These are phyloP conservation scores for Aspergillus thermomutatus DNA, from an alignment of 2,329 filamentous ascomycete species.

Conservation along the genomic window DNA sequence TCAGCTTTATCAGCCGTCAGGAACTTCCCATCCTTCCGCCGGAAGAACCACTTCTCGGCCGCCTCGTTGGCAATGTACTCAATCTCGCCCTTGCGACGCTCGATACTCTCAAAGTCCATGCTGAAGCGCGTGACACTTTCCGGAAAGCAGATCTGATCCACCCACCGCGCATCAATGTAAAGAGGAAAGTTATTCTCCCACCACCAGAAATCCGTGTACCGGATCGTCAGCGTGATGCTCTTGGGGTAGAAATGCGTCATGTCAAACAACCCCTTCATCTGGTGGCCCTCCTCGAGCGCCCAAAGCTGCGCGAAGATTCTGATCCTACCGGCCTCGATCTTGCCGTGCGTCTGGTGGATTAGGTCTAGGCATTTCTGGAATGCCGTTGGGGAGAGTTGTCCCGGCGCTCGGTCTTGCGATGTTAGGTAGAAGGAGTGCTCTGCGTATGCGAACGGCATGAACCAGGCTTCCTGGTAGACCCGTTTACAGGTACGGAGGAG, in stretches of 20 bases:
- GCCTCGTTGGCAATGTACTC: constrained; percentile 43
- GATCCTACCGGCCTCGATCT: constrained; percentile 31
- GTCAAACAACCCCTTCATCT: constrained; percentile 24
- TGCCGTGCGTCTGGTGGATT: constrained; percentile 19
- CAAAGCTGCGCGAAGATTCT: constrained; percentile 46
- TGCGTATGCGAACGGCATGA: constrained; percentile 38
- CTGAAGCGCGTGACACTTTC: constrained; percentile 37
- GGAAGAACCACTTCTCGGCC: constrained; percentile 35
- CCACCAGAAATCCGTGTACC: constrained; percentile 50
- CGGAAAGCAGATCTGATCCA: constrained; percentile 29
- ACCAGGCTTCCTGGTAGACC: constrained; percentile 44
- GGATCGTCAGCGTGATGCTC: constrained; percentile 44
- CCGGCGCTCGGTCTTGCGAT: constrained; percentile 27
- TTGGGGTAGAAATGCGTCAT: constrained; percentile 32
- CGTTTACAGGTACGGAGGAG: constrained; percentile 45
- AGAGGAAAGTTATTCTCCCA: constrained; percentile 42
- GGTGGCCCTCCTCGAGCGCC: constrained; percentile 28
- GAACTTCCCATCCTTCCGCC: constrained; percentile 28
- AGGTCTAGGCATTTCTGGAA: constrained; percentile 16
- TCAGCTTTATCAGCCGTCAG: constrained; percentile 30
- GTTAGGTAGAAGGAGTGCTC: constrained; percentile 43
- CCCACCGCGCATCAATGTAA: constrained; percentile 37
- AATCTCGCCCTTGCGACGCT: constrained; percentile 46
- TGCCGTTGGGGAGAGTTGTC: constrained; percentile 7
- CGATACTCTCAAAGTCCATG: constrained; percentile 49